Conservation (phyloP, 2,329 filamentous ascomycete genomes). For the Aspergillus sp. region DNA sequence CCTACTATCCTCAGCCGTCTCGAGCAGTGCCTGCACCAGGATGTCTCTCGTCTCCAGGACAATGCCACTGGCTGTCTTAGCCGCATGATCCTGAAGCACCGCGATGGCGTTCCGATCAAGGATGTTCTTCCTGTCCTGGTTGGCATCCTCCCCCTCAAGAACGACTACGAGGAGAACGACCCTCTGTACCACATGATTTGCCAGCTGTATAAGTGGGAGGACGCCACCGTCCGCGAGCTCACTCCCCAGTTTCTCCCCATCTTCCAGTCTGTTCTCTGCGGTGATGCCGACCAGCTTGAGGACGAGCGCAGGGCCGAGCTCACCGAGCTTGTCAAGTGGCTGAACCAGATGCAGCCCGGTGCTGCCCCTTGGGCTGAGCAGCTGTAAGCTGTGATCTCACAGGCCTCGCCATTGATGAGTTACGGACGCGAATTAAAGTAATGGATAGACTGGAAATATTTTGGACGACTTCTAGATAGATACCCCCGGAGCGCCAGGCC, state of each 20-base stretch:
- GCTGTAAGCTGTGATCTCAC: constrained; percentile 23
- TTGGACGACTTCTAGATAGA: constrained; percentile 20
- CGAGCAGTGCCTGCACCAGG: constrained; percentile 76
- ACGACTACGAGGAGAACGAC: constrained; percentile 96
- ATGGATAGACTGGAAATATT: constrained; percentile 19
- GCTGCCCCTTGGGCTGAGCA: constrained; percentile 41
- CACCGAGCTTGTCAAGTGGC: constrained; percentile 49
- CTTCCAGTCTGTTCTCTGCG: constrained; percentile 48
- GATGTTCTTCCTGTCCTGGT: constrained; percentile 82
- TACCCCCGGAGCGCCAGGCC: constrained; percentile 17
- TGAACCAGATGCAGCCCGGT: constrained; percentile 47
- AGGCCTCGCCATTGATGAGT: constrained; percentile 17
- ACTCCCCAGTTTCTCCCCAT: constrained; percentile 49
- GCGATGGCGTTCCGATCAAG: constrained; percentile 74
- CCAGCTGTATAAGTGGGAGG: constrained; percentile 64
- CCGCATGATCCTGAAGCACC: constrained; percentile 87
- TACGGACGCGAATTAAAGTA: constrained; percentile 4
- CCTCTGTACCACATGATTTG: constrained; percentile 89
- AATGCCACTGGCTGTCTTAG: constrained; percentile 90
- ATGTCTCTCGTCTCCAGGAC: constrained; percentile 80
- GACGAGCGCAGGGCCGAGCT: constrained; percentile 49
- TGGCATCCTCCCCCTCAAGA: constrained; percentile 77
- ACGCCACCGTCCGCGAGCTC: constrained; percentile 45
- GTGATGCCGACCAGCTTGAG: constrained; percentile 48
- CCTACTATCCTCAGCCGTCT: constrained; percentile 78